Base-by-base conservation (phyloP, 2,329 filamentous ascomycete species). In the Malbranchea zuffiana region DNA sequence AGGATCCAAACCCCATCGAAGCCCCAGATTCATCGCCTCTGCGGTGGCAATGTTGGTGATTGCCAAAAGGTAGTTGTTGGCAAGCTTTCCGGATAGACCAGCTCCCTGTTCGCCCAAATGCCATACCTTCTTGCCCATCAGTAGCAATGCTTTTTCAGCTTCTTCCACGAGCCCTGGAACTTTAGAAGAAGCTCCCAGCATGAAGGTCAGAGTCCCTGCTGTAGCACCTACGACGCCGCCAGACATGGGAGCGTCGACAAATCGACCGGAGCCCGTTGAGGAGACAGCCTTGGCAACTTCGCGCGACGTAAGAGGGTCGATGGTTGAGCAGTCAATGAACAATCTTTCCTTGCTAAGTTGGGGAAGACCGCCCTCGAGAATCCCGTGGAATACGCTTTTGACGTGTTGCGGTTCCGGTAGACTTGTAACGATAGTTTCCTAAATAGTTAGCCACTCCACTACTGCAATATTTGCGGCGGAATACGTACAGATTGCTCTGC, bases 241-340 rank as follows among this genome's bases (percentile, higher is more conserved):
- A 0, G 88, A 96, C 80, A 98, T 94, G 29, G 90, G 90, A 3
- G 90, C 88, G 56, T 98, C 90, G 41, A 95, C 78, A 53, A 96
- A 95, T 35, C 70, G 71, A 36, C 83, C 83, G 54, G 80, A 73
- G 1, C 74, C 68, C 1, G 75, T 75, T 4, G 72, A 72, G 40
- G 68, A 72, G 1, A 92, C 78, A 16, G 72, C 70, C 43, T 76
- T 68, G 15, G 86, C 85, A 4, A 96, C 80, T 47, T 77, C 72
- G 25, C 75, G 75, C 1, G 87, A 95, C 2, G 86, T 84, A 20
- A 77, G 76, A 0, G 87, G 86, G 60, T 96, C 90, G 54, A 98
- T 96, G 11, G 90, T 98, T 3, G 88, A 96, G 60, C 82, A 88
- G 60, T 98, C 90, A 54, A 98, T 90, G 59, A 93, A 95, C 40